phyloP scores from a whole-genome alignment of 2,329 filamentous ascomycete species.

The Biscogniauxia mediterranea region DNA sequence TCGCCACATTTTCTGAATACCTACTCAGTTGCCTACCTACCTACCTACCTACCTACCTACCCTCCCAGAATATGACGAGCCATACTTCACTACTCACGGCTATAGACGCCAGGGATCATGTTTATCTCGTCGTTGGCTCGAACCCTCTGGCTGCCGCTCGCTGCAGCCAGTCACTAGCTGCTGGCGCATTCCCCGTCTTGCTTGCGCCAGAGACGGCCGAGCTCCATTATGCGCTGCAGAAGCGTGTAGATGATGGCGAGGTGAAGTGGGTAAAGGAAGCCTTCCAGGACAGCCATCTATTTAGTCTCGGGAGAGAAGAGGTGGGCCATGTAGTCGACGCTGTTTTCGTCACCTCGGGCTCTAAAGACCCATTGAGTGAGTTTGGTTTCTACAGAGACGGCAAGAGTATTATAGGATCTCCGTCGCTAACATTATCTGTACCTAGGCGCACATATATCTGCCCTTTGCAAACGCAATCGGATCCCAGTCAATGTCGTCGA shows the following conservation, averaged over 20 bases:
- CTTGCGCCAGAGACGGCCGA: slow-evolving; percentile 67
- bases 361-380: slow-evolving; percentile 44
- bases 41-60: no score
- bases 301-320: slow-evolving; percentile 74
- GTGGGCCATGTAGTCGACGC: slow-evolving; percentile 79
- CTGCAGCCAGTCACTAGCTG: slow-evolving; percentile 74
- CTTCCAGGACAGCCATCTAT: slow-evolving; percentile 72
- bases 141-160: slow-evolving; percentile 85
- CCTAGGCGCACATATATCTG: slow-evolving; percentile 65
- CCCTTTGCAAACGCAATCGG: slow-evolving; percentile 71
- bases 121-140: slow-evolving; percentile 83
- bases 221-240: slow-evolving; percentile 56
- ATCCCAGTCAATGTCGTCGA: slow-evolving; percentile 95
- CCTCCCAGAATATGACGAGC: slow-evolving; percentile 20
- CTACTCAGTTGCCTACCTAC: no score
- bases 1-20: neutral
- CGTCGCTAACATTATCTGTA: slow-evolving; percentile 3
- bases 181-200: slow-evolving; percentile 78
- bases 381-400: neutral
- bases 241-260: slow-evolving; percentile 63
- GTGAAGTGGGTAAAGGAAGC: slow-evolving; percentile 63
- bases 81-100: slow-evolving; percentile 65
- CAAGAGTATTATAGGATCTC: neutral
- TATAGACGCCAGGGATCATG: slow-evolving; percentile 64
- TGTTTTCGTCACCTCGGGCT: slow-evolving; percentile 76